Evolutionary conservation across 495 filamentous ascomycete species (phyloP).

Genomic region (Tuber microsphaerosporum): DNA sequence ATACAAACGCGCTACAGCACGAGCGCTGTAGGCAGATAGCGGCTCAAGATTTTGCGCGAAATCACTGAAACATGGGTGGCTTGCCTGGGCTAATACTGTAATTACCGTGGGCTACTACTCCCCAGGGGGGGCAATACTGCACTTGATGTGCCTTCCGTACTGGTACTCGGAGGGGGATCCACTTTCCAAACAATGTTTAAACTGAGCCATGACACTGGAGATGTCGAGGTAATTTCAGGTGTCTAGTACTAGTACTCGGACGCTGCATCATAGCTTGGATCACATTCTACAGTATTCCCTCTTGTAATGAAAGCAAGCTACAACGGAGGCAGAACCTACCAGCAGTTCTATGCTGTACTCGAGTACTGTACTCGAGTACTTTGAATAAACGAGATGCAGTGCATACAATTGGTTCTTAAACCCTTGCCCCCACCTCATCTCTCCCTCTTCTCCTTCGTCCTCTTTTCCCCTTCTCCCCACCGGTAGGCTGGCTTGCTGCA

Average conservation of each 20-base stretch:
- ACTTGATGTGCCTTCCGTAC: neutral
- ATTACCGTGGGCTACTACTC: neutral
- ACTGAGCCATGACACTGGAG: neutral
- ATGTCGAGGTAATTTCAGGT: neutral
- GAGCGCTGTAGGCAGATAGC: neutral
- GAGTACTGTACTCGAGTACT: neutral
- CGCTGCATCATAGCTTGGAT: neutral
- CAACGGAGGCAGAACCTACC: neutral
- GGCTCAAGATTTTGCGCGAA: neutral
- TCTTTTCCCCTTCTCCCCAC: neutral
- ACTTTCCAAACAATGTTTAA: neutral
- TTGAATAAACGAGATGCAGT: neutral
- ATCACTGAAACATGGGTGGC: neutral
- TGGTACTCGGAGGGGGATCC: neutral
- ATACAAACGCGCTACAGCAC: neutral
- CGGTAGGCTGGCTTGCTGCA: neutral
- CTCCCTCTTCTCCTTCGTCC: neutral
- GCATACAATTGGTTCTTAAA: neutral
- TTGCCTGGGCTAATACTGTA: neutral
- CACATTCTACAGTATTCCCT: neutral
- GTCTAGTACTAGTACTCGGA: neutral
- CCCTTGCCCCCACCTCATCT: neutral
- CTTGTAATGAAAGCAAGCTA: no score
- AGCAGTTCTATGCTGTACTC: neutral
- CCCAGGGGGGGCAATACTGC: neutral